These are phyloP conservation scores for Peniophora sp. DNA, from an alignment of 1,284 basidiomycete genomes.

Conservation along the genomic window DNA sequence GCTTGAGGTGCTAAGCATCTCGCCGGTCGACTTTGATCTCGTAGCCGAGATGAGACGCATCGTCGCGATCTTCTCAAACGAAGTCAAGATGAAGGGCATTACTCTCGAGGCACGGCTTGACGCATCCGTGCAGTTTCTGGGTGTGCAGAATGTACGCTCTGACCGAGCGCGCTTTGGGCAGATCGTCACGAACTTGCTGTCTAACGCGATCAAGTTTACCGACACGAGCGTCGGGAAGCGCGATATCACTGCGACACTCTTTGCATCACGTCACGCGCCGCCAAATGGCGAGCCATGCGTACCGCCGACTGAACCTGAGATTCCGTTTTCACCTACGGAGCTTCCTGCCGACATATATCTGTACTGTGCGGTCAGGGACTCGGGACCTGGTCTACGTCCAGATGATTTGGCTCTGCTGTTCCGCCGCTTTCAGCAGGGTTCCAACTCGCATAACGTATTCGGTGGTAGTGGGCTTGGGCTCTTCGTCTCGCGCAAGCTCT, in stretches of 20 bases:
- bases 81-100: conserved; percentile 1
- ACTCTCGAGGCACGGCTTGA: not conserved
- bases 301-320: not conserved
- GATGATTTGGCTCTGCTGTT: not conserved
- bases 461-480: not conserved
- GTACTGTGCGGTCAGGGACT: not conserved
- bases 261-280: not conserved
- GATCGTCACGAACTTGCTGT: not conserved
- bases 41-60: not conserved
- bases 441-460: conserved; percentile 1
- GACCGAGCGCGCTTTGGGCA: not conserved
- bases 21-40: not conserved
- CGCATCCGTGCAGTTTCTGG: not conserved
- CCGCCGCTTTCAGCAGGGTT: not conserved
- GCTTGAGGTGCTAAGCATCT: not conserved
- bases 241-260: not conserved
- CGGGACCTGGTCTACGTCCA: not conserved
- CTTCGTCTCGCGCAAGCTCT: not conserved
- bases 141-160: not conserved
- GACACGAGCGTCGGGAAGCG: not conserved
- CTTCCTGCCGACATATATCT: not conserved
- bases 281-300: not conserved
- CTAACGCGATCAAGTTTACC: conserved; percentile 1
- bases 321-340: not conserved
- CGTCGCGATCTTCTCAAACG: not conserved